Evolutionary conservation across 2,329 filamentous ascomycete genomes (phyloP), one percentile per base, ranked within the genome.

Genomic region (Microthyrium microscopicum): DNA sequence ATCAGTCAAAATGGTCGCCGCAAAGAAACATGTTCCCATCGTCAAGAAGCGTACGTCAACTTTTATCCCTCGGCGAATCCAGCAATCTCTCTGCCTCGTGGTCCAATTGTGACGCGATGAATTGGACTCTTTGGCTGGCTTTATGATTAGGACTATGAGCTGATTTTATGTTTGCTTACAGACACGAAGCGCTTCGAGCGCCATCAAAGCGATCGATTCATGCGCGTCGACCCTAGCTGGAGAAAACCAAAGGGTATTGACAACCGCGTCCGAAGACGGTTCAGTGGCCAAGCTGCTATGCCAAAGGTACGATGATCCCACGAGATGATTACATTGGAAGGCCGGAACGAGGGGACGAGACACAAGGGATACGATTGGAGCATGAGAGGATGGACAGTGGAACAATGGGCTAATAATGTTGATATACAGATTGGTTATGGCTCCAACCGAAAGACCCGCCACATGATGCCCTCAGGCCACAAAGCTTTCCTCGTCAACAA

Each of bases 181-280:
- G 83, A 77, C 74, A 84, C 79, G 58, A 83, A 85, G 74, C 73
- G 70, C 68, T 98, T 95, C 79, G 76, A 74, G 66, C 81, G 89
- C 62, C 89, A 98, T 70, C 89, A 98, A 77, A 81, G 73, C 64
- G 89, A 95, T 67, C 77, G 77, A 61, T 98, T 92, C 73, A 93
- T 77, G 70, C 77, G 89, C 60, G 77, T 95, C 51, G 77, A 71
- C 58, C 61, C 79, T 50, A 77, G 73, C 73, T 98, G 89, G 89
- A 80, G 89, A 68, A 98, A 95, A 75, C 89, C 89, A 51, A 98
- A 98, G 82, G 89, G 89, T 83, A 98, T 98, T 66, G 89, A 98
- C 70, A 92, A 85, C 72, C 71, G 81, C 56, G 87, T 98, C 60
- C 81, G 89, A 61, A 77, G 89, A 73, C 82, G 89, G 51, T 98